phyloP scores from a whole-genome alignment of 306 rosid genomes.

The Quercus parvula region DNA sequence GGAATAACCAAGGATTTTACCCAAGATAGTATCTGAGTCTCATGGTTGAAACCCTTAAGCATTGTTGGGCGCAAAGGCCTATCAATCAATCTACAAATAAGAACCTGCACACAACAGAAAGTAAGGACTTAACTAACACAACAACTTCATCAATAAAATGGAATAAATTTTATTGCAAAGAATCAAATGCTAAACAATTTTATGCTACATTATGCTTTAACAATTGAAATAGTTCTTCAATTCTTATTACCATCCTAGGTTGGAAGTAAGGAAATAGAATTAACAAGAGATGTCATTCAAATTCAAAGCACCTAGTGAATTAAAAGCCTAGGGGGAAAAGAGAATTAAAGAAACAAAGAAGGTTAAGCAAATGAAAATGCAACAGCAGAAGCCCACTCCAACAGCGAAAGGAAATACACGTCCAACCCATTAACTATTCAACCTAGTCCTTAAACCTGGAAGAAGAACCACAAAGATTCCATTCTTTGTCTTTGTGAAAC shows the following conservation, averaged over 20 bases:
- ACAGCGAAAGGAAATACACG: too few species aligned
- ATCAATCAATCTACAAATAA: conserved; percentile 93
- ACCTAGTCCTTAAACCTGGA: too few species aligned
- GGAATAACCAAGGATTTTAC: conserved; percentile 37
- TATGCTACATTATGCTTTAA: neutral
- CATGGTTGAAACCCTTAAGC: conserved; percentile 91
- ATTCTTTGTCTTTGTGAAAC: too few species aligned
- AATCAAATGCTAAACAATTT: neutral
- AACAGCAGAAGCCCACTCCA: too few species aligned
- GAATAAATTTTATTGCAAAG: neutral
- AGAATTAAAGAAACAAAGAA: neutral
- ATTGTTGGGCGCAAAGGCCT: conserved; percentile 97
- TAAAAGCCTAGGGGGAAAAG: neutral
- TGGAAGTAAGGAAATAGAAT: neutral
- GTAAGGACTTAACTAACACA: neutral
- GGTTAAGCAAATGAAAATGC: neutral
- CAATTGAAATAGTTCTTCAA: neutral
- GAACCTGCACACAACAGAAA: conserved; percentile 70
- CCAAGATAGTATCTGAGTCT: conserved; percentile 96
- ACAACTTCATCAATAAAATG: neutral
- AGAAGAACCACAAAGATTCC: too few species aligned
- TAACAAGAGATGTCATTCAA: neutral
- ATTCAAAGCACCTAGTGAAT: neutral
- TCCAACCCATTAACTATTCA: too few species aligned
- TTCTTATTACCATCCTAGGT: neutral